phyloP scores from a whole-genome alignment of 164 flowering plant genomes.

The Kalanchoe fedtschenkoi region DNA sequence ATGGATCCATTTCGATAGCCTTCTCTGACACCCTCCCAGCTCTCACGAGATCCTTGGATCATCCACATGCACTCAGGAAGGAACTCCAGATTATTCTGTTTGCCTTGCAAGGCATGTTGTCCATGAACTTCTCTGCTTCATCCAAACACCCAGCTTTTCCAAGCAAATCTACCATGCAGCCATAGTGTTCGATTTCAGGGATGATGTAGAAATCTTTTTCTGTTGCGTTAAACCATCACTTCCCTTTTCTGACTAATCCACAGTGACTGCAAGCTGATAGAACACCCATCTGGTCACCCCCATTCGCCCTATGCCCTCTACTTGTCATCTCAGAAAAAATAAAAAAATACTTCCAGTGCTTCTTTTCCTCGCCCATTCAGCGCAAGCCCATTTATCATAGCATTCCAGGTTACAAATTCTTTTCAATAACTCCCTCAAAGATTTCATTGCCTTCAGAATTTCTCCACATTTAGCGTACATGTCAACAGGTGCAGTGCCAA shows the following conservation, averaged over 20 bases:
- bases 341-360: constrained; percentile 52
- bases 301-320: constrained; percentile 41
- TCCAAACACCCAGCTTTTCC: constrained; percentile 69
- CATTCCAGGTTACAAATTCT: constrained; percentile 66
- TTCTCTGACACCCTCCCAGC: constrained; percentile 41
- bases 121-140: constrained; percentile 58
- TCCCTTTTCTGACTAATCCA: constrained; percentile 75
- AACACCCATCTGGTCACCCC: constrained; percentile 52
- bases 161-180: constrained; percentile 68
- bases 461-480: constrained; percentile 86
- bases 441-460: constrained; percentile 34
- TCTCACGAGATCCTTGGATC: constrained; percentile 31
- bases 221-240: constrained; percentile 50
- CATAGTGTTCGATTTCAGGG: constrained; percentile 63
- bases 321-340: constrained; percentile 38
- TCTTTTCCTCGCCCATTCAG: constrained; percentile 57
- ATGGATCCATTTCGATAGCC: constrained; percentile 31
- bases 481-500: constrained; percentile 59
- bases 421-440: constrained; percentile 31
- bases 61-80: constrained; percentile 52
- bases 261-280: constrained; percentile 73
- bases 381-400: constrained; percentile 68
- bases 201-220: constrained; percentile 23
- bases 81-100: constrained; percentile 69
- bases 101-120: constrained; percentile 49